Percentiles rank a stretch among this genome's conserved stretches.
Evolutionary conservation across 2,329 filamentous ascomycete species (phyloP).

Genomic region (Exophiala oligosperma): DNA sequence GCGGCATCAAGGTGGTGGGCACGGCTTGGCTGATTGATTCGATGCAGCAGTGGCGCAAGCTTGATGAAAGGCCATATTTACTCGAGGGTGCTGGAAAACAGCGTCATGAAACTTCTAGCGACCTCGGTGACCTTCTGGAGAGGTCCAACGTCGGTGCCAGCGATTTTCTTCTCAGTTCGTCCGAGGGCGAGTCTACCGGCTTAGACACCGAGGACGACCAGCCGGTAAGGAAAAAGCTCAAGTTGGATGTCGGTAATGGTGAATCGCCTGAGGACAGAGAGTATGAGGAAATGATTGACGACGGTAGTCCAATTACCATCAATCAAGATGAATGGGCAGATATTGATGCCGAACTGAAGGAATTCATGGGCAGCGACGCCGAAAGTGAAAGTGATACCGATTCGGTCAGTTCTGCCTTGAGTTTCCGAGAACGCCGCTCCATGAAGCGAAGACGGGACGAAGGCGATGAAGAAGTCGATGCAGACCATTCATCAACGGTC

Average conservation of each 20-base stretch:
- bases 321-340: constrained; percentile 64
- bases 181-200: constrained; percentile 36
- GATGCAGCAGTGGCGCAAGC: constrained; percentile 76
- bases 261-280: constrained; percentile 48
- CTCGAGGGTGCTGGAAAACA: constrained; percentile 61
- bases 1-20: constrained; percentile 86
- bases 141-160: constrained; percentile 40
- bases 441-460: constrained; percentile 56
- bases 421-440: constrained; percentile 19
- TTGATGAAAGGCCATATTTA: constrained; percentile 78
- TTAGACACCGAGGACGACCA: constrained; percentile 26
- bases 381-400: constrained; percentile 53
- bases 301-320: constrained; percentile 50
- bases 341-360: constrained; percentile 71
- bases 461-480: constrained; percentile 46
- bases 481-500: constrained; percentile 23
- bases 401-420: constrained; percentile 34
- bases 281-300: constrained; percentile 38
- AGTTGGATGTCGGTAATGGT: constrained; percentile 36
- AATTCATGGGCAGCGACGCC: constrained; percentile 61
- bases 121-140: constrained; percentile 37
- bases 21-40: constrained; percentile 87
- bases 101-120: constrained; percentile 34
- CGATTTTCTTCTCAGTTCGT: constrained; percentile 34
- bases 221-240: constrained; percentile 26